A percentile compares a stretch with the other conserved stretches of the same genome.
phyloP scores from a whole-genome alignment of 2,329 filamentous ascomycete genomes.

The Geosmithia putterillii region DNA sequence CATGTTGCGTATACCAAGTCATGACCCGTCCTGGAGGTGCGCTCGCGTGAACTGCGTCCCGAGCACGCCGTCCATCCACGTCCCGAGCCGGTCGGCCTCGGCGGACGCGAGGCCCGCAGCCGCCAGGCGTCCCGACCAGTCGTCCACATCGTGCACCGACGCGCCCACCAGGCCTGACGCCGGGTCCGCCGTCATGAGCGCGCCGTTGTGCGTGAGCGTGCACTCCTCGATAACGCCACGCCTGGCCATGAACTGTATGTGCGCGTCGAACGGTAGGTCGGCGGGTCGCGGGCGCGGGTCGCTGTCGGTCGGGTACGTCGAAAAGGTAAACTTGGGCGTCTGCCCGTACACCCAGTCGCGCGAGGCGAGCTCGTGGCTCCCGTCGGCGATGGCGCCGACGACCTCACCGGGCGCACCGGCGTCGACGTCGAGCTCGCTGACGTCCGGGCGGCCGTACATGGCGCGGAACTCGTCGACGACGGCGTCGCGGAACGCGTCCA shows the following conservation, averaged over 20 bases:
- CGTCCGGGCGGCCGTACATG: conserved; percentile 42
- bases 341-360: conserved; percentile 71
- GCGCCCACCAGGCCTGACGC: neutral
- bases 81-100: conserved; percentile 1
- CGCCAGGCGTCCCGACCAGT: conserved; percentile 2
- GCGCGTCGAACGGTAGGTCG: conserved; percentile 30
- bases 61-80: conserved; percentile 3
- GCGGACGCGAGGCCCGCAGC: neutral
- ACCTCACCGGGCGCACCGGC: conserved; percentile 24
- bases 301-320: conserved; percentile 44
- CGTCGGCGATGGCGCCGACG: conserved; percentile 25
- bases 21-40: neutral
- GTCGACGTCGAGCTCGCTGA: conserved; percentile 14
- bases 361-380: conserved; percentile 31
- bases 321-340: conserved; percentile 72
- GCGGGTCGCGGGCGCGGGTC: conserved; percentile 43
- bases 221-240: conserved; percentile 23
- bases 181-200: conserved; percentile 7
- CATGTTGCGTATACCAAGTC: no score
- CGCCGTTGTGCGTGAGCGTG: no score
- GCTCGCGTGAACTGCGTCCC: conserved; percentile 2
- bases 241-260: conserved; percentile 20
- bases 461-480: conserved; percentile 52
- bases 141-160: neutral
- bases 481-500: conserved; percentile 33